phyloP scores from a whole-genome alignment of 495 filamentous ascomycete species.

The Hypomontagnella submonticulosa region DNA sequence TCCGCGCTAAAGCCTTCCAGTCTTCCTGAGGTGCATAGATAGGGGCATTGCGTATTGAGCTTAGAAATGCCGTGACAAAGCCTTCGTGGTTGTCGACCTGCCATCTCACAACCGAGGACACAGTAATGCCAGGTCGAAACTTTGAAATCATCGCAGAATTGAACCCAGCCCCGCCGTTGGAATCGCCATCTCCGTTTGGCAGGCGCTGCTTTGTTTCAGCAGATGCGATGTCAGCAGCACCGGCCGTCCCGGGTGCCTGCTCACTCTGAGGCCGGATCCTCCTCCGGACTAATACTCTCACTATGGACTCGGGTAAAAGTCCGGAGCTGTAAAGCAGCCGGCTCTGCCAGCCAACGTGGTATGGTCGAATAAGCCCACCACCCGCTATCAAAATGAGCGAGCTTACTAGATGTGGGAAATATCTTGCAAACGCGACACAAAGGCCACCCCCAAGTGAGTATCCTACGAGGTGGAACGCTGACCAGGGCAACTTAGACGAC shows the following conservation, averaged over 20 bases:
- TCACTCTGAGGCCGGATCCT: slow-evolving; percentile 60
- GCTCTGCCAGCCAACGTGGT: slow-evolving; percentile 69
- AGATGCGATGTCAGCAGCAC: slow-evolving; percentile 20
- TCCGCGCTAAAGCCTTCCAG: slow-evolving; percentile 67
- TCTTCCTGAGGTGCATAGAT: slow-evolving; percentile 59
- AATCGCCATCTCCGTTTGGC: slow-evolving; percentile 47
- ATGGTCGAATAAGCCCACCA: slow-evolving; percentile 73
- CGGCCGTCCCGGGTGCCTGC: slow-evolving; percentile 38
- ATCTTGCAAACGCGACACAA: slow-evolving; percentile 74
- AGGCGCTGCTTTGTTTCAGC: slow-evolving; percentile 42
- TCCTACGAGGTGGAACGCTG: slow-evolving; percentile 77
- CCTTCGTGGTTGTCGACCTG: slow-evolving; percentile 64
- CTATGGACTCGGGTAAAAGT: slow-evolving; percentile 67
- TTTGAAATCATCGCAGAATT: slow-evolving; percentile 56
- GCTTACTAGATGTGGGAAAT: slow-evolving; percentile 73
- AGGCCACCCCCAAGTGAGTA: slow-evolving; percentile 90
- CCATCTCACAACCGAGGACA: slow-evolving; percentile 61
- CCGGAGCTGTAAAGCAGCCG: slow-evolving; percentile 70
- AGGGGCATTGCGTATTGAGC: slow-evolving; percentile 60
- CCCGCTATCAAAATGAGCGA: slow-evolving; percentile 80
- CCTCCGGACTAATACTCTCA: slow-evolving; percentile 63
- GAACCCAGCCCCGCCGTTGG: slow-evolving; percentile 52
- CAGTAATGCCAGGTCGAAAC: slow-evolving; percentile 46
- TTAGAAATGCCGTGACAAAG: slow-evolving; percentile 64
- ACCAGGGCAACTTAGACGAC: slow-evolving; percentile 77